Base-by-base conservation (phyloP, 2,329 filamentous ascomycete species). In the Epichloe amarillans region DNA sequence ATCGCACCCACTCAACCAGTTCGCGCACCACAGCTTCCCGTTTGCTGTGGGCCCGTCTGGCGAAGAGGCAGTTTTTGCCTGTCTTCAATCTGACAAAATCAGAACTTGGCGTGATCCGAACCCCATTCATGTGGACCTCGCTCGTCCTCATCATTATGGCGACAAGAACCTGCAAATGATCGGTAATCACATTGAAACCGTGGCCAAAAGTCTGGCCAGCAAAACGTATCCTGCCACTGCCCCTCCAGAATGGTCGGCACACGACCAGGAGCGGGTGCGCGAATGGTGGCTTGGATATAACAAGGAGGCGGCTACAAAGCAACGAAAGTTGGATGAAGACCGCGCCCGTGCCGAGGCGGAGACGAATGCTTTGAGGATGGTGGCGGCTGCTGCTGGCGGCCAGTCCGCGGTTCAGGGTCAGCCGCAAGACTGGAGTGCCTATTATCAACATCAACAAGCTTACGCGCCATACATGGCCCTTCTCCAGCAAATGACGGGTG, bases 261-360 rank as follows among this genome's bases (percentile, higher is more conserved):
- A 71, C 21, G 68, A 74, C 35, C 61, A 69, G 3, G 71, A 72
- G 35, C 70, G 70, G 53, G 65, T 72, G 0, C 69, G 71, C 10
- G 71, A 77, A 54, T 82, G 77, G 77, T 73, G 72, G 65, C 62
- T 70, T 11, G 75, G 74, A 0, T 73, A 71, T 54, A 68, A 69
- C 50, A 69, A 66, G 52, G 70, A 71, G 48, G 44, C 60, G 12
- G 62, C 66, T 8, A 59, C 61, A 1, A 66, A 66, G 44, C 64
- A 71, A 45, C 69, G 69, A 50, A 66, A 61, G 47, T 64, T 66
- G 30, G 65, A 69, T 2, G 69, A 69, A 36, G 65, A 67, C 30
- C 62, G 59, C 8, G 65, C 65, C n/a, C 61, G 61, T 52, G 58
- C 60, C 17, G 63, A 64, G 46, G 65, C 63, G 23, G 61, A 67